A percentile compares a stretch with the other conserved stretches of the same genome.
phyloP scores from a whole-genome alignment of 2,329 filamentous ascomycete genomes.

The Cytospora paraplurivora region DNA sequence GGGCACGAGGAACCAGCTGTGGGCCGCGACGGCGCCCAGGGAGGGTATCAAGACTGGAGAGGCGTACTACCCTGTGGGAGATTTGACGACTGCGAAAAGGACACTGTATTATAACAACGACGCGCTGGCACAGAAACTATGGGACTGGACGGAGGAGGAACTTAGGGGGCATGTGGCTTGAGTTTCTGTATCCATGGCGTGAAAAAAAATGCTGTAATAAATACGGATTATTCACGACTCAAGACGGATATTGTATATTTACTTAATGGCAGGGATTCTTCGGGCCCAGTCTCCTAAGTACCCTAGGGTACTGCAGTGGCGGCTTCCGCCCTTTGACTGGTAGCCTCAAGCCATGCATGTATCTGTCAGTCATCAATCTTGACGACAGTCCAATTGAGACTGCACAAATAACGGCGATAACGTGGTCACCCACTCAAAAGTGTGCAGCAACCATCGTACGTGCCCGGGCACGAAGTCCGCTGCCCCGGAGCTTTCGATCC shows the following conservation, averaged over 20 bases:
- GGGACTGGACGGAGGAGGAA: constrained; percentile 43
- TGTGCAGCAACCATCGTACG: neutral
- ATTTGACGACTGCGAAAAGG: constrained; percentile 31
- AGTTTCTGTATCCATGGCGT: neutral
- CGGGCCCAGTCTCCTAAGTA: neutral
- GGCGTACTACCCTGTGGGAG: constrained; percentile 40
- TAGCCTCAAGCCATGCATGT: neutral
- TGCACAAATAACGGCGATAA: neutral
- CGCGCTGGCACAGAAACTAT: constrained; percentile 37
- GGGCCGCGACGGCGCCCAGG: constrained; percentile 21
- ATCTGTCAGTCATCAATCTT: neutral
- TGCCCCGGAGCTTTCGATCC: constrained; percentile 16
- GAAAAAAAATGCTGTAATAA: neutral
- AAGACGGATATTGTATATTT: neutral
- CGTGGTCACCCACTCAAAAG: too few species aligned
- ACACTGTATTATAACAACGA: constrained; percentile 33
- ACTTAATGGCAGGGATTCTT: neutral
- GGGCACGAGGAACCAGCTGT: constrained; percentile 24
- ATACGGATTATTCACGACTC: neutral
- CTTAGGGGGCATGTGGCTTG: constrained; percentile 26
- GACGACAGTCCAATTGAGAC: neutral
- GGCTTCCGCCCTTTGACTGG: neutral
- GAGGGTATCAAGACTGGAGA: constrained; percentile 33
- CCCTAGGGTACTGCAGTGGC: neutral
- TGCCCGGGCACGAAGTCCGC: neutral